Percentiles rank a stretch among this genome's conserved stretches.
Evolutionary conservation across 139 green algal genomes (phyloP).

Genomic region (Chlamydomonas urium): DNA sequence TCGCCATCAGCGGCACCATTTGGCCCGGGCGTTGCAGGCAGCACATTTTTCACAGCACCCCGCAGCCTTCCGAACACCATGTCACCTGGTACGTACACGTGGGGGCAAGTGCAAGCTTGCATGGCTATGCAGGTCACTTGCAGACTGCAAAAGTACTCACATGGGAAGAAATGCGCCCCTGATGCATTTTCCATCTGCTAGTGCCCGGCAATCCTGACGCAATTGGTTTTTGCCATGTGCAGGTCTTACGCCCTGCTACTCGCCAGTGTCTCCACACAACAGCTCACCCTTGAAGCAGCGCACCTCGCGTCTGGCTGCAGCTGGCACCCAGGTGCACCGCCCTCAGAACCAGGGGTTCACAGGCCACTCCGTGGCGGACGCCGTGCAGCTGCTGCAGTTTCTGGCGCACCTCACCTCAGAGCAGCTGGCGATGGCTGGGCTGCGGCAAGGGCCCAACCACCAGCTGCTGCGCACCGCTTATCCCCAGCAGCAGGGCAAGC

Average conservation of each 20-base stretch:
- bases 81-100: too few species aligned
- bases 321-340: not conserved
- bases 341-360: not conserved
- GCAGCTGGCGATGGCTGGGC: constrained; percentile 1
- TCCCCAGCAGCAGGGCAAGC: not conserved
- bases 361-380: not conserved
- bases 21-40: too few species aligned
- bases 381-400: not conserved
- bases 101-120: too few species aligned
- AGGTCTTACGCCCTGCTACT: not conserved
- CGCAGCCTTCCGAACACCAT: too few species aligned
- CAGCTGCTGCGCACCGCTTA: not conserved
- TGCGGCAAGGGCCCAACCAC: not conserved
- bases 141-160: too few species aligned
- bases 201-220: too few species aligned
- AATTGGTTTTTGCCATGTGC: not conserved
- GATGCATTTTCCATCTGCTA: too few species aligned
- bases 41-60: too few species aligned
- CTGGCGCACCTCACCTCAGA: not conserved
- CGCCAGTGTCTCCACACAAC: not conserved
- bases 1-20: too few species aligned
- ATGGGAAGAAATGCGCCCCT: too few species aligned
- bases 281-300: not conserved
- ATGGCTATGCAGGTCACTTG: too few species aligned
- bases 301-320: not conserved